Evolutionary conservation across 75 land plant genomes (phyloP), one percentile per base, ranked within the genome.

Genomic region (Pinus taeda): DNA sequence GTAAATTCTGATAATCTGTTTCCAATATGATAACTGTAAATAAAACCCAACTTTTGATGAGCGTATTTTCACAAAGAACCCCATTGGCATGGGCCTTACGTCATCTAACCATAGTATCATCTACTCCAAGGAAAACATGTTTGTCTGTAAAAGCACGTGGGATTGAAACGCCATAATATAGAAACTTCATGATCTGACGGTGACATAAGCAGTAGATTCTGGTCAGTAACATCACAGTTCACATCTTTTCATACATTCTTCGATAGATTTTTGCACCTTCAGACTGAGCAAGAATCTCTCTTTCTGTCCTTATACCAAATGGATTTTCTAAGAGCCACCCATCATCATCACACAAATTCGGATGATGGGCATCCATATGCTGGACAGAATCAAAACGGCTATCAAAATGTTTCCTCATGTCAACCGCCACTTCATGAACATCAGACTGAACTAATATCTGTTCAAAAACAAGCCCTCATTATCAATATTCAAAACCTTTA

Each of bases 401-500:
- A 69, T 94, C 97, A 82, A 96, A 94, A 45, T 85, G 88, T 18
- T 85, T 42, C 56, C 90, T 83, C 95, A 96, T 96, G 81, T 90
- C 95, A 59, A 83, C 53, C 18, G 95, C 99, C 78, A 96, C 93
- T 64, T 92, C 99, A 72, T 76, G 79, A 74, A 96, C 93, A 80
- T 96, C 99, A 6, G 99, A 96, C 70, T 93, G 95, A 36, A 96
- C 20, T 57, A 90, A 89, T 12, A 96, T 85, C 98, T 96, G 85
- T 36, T 39, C 60, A 80, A 24, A 55, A 70, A 57, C 15, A 37
- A 57, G 58, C 42, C n/a, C 72, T 39, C 22, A 64, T 3, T 36
- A 17, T 26, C 30, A 77, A 29, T 13, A 20, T 42, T 21, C 74
- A 26, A 14, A 12, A 22, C 20, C 4, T 14, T 49, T 49, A 9